Evolutionary conservation across 2,329 filamentous ascomycete genomes (phyloP), one percentile per base, ranked within the genome.

Genomic region (Ophiostoma sp.): DNA sequence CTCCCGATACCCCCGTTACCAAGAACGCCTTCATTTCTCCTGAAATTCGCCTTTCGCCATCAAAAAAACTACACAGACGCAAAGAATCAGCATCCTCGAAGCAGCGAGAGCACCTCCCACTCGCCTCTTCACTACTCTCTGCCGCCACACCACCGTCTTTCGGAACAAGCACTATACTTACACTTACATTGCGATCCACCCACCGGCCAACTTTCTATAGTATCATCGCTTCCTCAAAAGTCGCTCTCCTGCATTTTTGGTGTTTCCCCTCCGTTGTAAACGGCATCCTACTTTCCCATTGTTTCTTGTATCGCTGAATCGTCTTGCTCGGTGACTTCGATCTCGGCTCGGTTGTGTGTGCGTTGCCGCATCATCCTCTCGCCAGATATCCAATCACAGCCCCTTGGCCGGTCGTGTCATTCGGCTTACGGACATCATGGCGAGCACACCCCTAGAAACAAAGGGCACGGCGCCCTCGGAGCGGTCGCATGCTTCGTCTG

Each of bases 401-500:
- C 60, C 60, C 60, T 63, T 63, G 60, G 40, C 60, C 40, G 40
- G 60, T 42, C 16, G 60, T 27, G 5, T 36, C 38, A 63, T 63
- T 63, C 60, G 60, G 60, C 60, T 44, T 40, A 11, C 38, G 60
- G 60, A 42, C 67, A 67, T 38, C 72, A 78, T 78, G 76, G 72
- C 76, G 70, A 76, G 71, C 73, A 72, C 66, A 38, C 66, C 73
- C 64, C 72, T 75, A 3, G 73, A 74, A 16, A 72, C 74, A 68
- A 75, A 74, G 72, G 78, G 79, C 70, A 75, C 78, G 41, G 76
- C 78, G 42, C 75, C 79, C 65, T 82, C 82, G 67, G 76, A 79
- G 71, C 80, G 79, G 66, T 84, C 82, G 38, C 82, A 83, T 71
- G 76, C 82, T 16, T 81, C 82, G 16, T 84, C 82, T 8, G 75